Evolutionary conservation across 345 rosid species (phyloP), one percentile per base, ranked within the genome.

Genomic region (Eutrema japonicum): DNA sequence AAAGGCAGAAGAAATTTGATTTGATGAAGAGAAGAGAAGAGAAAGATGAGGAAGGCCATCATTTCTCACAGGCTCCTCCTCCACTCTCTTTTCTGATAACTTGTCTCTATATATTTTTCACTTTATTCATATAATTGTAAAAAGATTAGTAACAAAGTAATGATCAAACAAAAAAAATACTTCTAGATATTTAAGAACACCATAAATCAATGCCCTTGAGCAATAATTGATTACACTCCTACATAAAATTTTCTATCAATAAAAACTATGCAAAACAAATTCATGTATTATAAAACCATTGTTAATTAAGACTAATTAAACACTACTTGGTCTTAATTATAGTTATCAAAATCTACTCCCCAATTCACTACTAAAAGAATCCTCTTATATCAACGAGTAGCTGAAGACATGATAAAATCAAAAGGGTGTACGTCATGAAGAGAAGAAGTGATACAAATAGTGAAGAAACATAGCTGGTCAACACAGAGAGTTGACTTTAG

Each of bases 1-100:
- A 60, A 36, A 71, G 10, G 12, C 13, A 14, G 7, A 50, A 29
- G 22, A 29, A 40, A 32, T 27, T 13, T 3, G 38, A 32, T 27
- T 13, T 3, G 38, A 70, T 38, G 11, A 41, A 14, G 50, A 52
- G 5, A 52, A 14, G 50, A 52, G 5, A 52, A 49, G 22, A 38
- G 6, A 49, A 49, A 59, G 14, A 64, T 10, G 68, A 32, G 11
- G 18, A 30, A 26, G 27, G 45, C 38, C 66, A 58, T 26, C 1
- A 27, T 48, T 14, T 38, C 60, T 71, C 67, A n/a, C 57, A 71
- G 61, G 45, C 61, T 61, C 42, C 48, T 50, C 13, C 53, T 55
- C 13, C 43, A 36, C 13, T 10, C 6, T 33, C 32, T 33, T 45
- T 33, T 62, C 11, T 14, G 32, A 16, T 10, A 46, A 22, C 4